phyloP scores from a whole-genome alignment of 108 stramenopile genomes.

The Nitzschia inconspicua region DNA sequence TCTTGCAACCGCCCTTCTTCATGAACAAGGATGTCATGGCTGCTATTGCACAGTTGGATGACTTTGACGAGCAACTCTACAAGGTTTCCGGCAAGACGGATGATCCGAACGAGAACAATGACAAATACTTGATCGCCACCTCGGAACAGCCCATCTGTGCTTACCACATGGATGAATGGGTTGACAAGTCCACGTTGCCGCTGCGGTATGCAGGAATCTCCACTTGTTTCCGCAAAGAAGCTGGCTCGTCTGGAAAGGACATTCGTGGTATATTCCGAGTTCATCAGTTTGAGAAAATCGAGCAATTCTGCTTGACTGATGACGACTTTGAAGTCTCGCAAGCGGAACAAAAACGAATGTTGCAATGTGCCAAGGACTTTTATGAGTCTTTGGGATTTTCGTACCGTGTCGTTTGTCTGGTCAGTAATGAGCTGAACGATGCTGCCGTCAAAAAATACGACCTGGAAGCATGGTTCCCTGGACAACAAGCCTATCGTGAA shows the following conservation, averaged over 20 bases:
- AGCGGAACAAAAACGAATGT: conserved; percentile 90
- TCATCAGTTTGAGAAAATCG: conserved; percentile 99
- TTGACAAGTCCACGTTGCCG: conserved; percentile 76
- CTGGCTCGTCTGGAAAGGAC: conserved; percentile 96
- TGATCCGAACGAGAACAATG: conserved; percentile 74
- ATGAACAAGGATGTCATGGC: conserved; percentile 99
- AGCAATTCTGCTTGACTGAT: conserved; percentile 97
- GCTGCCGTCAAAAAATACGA: conserved; percentile 99
- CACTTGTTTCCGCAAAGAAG: conserved; percentile 99
- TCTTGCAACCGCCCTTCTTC: conserved; percentile 98
- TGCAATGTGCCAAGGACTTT: conserved; percentile 93
- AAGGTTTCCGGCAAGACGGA: conserved; percentile 95
- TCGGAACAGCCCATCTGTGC: conserved; percentile 99
- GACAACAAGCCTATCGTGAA: conserved; percentile 95
- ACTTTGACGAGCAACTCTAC: conserved; percentile 99
- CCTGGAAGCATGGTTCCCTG: conserved; percentile 99
- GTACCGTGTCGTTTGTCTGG: conserved; percentile 97
- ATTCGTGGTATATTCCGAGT: conserved; percentile 99
- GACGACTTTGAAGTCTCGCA: conserved; percentile 90
- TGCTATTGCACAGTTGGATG: conserved; percentile 97
- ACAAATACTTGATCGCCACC: conserved; percentile 99
- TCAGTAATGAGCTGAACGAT: conserved; percentile 95
- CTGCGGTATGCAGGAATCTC: conserved; percentile 94
- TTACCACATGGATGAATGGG: conserved; percentile 98
- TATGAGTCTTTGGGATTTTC: conserved; percentile 93